Evolutionary conservation across 2,329 filamentous ascomycete species (phyloP).

Genomic region (Penicillium digitatum): DNA sequence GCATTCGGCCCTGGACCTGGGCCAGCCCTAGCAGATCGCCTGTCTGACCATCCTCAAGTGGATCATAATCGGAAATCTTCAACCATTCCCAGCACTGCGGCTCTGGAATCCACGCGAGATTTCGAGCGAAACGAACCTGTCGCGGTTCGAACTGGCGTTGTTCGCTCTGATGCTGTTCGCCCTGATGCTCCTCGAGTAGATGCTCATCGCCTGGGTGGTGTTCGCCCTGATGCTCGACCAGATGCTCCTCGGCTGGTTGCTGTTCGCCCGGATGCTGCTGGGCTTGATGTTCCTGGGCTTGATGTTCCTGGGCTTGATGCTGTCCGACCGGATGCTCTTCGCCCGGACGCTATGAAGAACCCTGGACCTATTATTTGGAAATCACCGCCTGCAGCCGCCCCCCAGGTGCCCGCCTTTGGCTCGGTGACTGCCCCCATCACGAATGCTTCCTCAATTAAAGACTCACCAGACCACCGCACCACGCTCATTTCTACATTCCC

Average conservation of each 20-base stretch:
- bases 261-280: background rate
- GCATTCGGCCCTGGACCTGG: conserved; percentile 12
- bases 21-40: conserved; percentile 21
- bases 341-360: conserved; percentile 28
- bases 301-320: background rate
- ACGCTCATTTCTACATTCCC: conserved; percentile 6
- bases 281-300: background rate
- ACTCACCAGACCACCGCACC: conserved; percentile 12
- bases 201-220: background rate
- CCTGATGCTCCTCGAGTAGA: too few relatives aligned
- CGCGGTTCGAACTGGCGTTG: conserved; percentile 22
- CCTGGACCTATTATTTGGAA: conserved; percentile 25
- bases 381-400: conserved; percentile 39
- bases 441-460: conserved; percentile 21
- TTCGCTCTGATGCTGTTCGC: conserved; percentile 13
- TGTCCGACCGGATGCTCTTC: background rate
- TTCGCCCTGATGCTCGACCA: conserved; percentile 20
- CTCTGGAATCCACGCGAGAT: conserved; percentile 33
- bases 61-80: conserved; percentile 29
- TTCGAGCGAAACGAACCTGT: conserved; percentile 7
- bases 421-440: conserved; percentile 33
- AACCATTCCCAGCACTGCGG: conserved; percentile 11
- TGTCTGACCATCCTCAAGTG: conserved; percentile 21
- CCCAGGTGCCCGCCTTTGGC: conserved; percentile 44
- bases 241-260: conserved; percentile 13